These are phyloP conservation scores for Ottelia alismoides DNA, from an alignment of 106 monocot species.

Conservation along the genomic window DNA sequence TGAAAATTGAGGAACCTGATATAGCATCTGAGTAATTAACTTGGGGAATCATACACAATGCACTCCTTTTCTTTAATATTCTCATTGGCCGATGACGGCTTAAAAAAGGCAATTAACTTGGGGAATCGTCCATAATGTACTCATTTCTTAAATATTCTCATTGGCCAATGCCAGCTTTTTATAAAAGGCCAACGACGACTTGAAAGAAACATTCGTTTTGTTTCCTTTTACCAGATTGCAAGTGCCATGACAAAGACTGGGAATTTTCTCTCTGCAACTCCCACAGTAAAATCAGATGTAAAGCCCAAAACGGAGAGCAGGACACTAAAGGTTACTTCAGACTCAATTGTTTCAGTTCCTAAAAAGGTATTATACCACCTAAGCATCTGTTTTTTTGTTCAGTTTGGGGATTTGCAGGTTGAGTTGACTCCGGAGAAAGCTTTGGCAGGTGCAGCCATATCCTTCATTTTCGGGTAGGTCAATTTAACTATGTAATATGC, in stretches of 20 bases:
- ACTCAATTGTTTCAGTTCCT: neutral
- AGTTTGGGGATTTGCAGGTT: constrained; percentile 72
- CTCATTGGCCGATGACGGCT: too few species aligned
- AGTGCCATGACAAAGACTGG: constrained; percentile 55
- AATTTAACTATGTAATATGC: too few species aligned
- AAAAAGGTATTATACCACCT: neutral
- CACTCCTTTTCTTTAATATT: too few species aligned
- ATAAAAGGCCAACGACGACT: too few species aligned
- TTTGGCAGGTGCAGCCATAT: constrained; percentile 57
- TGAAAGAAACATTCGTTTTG: too few species aligned
- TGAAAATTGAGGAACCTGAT: too few species aligned
- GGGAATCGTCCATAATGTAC: too few species aligned
- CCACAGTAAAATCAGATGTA: constrained; percentile 18
- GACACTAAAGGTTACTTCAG: constrained; percentile 33
- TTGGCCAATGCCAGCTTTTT: too few species aligned
- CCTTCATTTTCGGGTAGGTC: constrained; percentile 54
- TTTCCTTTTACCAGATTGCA: constrained; percentile 57
- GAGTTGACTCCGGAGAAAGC: constrained; percentile 63
- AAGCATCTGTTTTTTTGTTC: constrained; percentile 14
- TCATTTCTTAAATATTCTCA: too few species aligned
- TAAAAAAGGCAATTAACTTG: too few species aligned
- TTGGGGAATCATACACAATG: too few species aligned
- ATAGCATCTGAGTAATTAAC: too few species aligned
- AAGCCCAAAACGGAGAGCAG: constrained; percentile 34
- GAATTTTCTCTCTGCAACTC: constrained; percentile 31